Evolutionary conservation across 805 yeast species (phyloP).

Genomic region (Kodamaea lidongshanica): DNA sequence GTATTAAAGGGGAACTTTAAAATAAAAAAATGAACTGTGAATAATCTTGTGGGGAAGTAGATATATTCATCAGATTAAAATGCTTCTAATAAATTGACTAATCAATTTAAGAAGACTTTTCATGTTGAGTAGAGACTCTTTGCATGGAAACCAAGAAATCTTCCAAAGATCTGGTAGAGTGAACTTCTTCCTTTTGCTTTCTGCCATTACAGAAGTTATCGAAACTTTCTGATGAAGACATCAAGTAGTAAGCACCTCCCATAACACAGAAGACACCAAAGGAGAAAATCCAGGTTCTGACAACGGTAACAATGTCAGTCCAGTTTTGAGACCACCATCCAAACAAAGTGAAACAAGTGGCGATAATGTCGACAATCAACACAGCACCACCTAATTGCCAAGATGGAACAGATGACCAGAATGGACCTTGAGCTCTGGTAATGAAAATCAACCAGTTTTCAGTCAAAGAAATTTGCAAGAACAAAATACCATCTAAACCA

Average conservation of each 20-base stretch:
- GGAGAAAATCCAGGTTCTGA: constrained; percentile 91
- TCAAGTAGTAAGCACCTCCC: constrained; percentile 94
- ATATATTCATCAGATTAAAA: too few relatives aligned
- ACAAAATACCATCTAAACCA: constrained; percentile 81
- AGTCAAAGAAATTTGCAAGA: constrained; percentile 89
- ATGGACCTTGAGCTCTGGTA: constrained; percentile 96
- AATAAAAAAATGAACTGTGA: constrained; percentile 5
- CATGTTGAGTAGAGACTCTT: constrained; percentile 87
- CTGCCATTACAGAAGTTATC: constrained; percentile 83
- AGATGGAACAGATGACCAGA: constrained; percentile 95
- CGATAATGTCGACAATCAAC: constrained; percentile 79
- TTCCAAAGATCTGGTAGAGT: constrained; percentile 64
- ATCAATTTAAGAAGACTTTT: constrained; percentile 55
- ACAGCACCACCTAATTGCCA: constrained; percentile 97
- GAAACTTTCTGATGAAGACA: constrained; percentile 75
- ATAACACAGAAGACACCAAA: constrained; percentile 94
- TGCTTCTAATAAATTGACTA: neutral
- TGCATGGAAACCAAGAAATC: constrained; percentile 82
- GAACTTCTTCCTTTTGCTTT: constrained; percentile 50
- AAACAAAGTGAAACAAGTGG: constrained; percentile 87
- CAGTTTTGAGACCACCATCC: constrained; percentile 98
- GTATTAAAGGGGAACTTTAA: constrained; percentile 7
- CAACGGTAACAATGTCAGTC: constrained; percentile 93
- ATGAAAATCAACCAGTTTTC: constrained; percentile 97
- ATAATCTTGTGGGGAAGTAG: too few relatives aligned